phyloP scores from a whole-genome alignment of 768 basidiomycete genomes.

The Piloderma croceum region DNA sequence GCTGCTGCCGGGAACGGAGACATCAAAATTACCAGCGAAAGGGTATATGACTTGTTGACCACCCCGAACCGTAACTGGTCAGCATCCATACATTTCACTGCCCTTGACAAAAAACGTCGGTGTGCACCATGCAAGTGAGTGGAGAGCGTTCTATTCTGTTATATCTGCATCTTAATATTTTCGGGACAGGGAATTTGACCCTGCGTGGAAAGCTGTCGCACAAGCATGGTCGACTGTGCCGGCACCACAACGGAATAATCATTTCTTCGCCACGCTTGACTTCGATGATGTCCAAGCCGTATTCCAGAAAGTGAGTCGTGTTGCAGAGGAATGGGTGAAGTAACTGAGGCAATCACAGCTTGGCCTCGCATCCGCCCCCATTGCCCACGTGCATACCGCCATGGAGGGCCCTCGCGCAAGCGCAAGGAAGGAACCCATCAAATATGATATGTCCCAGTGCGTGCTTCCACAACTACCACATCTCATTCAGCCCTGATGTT shows the following conservation, averaged over 20 bases:
- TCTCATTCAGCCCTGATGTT: background rate
- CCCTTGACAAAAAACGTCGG: conserved; percentile 70
- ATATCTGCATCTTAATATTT: conserved; percentile 5
- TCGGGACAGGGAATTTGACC: conserved; percentile 74
- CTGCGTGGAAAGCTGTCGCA: conserved; percentile 75
- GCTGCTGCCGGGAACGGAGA: conserved; percentile 71
- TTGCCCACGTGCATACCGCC: conserved; percentile 72
- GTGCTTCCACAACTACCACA: conserved; percentile 14
- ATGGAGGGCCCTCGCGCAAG: conserved; percentile 62
- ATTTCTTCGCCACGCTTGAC: conserved; percentile 92
- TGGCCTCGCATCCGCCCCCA: conserved; percentile 77
- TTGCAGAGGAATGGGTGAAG: background rate
- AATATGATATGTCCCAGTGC: conserved; percentile 78
- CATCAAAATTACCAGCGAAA: conserved; percentile 74
- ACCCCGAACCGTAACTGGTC: conserved; percentile 79
- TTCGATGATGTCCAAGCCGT: conserved; percentile 71
- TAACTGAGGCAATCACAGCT: conserved; percentile 42
- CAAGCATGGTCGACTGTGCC: conserved; percentile 73
- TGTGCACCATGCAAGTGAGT: conserved; percentile 92
- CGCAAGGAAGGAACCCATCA: conserved; percentile 49
- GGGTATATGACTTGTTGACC: conserved; percentile 72
- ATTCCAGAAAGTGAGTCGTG: conserved; percentile 68
- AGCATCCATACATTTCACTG: conserved; percentile 84
- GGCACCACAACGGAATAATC: conserved; percentile 57
- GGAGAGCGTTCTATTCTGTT: background rate